These are phyloP conservation scores for Candida sp. DNA, from an alignment of 1,139 yeast species.

Conservation along the genomic window DNA sequence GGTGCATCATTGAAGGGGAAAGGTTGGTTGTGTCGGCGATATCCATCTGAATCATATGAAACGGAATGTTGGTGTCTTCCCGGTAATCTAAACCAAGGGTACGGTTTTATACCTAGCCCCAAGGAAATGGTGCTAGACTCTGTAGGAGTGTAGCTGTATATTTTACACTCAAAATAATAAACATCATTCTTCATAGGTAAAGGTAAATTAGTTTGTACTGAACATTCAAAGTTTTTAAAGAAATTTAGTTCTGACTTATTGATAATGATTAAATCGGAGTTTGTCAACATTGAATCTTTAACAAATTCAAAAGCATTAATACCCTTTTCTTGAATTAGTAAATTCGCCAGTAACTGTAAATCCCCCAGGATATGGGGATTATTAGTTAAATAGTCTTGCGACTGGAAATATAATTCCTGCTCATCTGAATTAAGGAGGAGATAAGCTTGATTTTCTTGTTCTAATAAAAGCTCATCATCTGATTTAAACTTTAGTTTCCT, in stretches of 20 bases:
- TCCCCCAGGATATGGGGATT: slow-evolving; percentile 53
- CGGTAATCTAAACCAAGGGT: slow-evolving; percentile 58
- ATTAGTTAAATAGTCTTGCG: slow-evolving; percentile 52
- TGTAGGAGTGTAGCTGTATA: slow-evolving; percentile 41
- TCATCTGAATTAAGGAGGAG: slow-evolving; percentile 65
- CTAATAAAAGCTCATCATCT: slow-evolving; percentile 59
- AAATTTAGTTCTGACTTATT: slow-evolving; percentile 80
- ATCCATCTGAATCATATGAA: slow-evolving; percentile 51
- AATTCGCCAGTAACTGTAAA: slow-evolving; percentile 46
- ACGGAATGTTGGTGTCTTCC: slow-evolving; percentile 52
- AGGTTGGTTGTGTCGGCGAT: slow-evolving; percentile 50
- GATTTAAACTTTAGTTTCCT: slow-evolving; percentile 10
- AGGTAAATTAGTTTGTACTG: slow-evolving; percentile 83
- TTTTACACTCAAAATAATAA: slow-evolving; percentile 85
- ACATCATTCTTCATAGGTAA: slow-evolving; percentile 84
- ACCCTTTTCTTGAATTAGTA: slow-evolving; percentile 86
- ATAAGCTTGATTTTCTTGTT: slow-evolving; percentile 60
- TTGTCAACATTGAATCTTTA: slow-evolving; percentile 61
- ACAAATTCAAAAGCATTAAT: slow-evolving; percentile 90
- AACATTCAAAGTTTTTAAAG: slow-evolving; percentile 65
- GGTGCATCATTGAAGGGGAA: slow-evolving; percentile 34
- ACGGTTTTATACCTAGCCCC: slow-evolving; percentile 49
- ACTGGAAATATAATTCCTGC: slow-evolving; percentile 75
- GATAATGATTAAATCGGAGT: slow-evolving; percentile 58
- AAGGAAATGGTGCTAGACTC: slow-evolving; percentile 40